phyloP scores from a whole-genome alignment of 306 rosid genomes.

The Carpinus fangiana region DNA sequence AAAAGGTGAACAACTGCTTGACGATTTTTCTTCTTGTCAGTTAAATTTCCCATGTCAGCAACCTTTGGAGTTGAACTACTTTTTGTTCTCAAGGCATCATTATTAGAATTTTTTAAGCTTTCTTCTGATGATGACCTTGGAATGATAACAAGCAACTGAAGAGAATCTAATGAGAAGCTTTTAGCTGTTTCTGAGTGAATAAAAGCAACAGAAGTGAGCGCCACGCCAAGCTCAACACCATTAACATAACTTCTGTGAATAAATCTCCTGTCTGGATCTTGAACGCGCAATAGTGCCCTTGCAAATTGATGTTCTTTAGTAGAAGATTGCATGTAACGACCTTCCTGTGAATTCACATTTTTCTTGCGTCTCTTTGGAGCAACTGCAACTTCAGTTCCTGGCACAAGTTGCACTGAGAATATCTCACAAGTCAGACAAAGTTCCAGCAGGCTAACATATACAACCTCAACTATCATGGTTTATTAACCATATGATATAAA shows the following conservation, averaged over 20 bases:
- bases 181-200: constrained; percentile 89
- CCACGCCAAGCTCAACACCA: constrained; percentile 63
- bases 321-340: constrained; percentile 35
- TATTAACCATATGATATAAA: neutral
- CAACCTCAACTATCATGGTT: neutral
- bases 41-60: constrained; percentile 40
- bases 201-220: constrained; percentile 78
- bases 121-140: constrained; percentile 58
- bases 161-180: constrained; percentile 52
- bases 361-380: constrained; percentile 83
- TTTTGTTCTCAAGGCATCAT: constrained; percentile 49
- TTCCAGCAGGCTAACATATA: constrained; percentile 2
- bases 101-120: constrained; percentile 39
- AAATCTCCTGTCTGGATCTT: constrained; percentile 60
- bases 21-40: constrained; percentile 46
- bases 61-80: constrained; percentile 47
- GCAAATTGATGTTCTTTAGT: constrained; percentile 35
- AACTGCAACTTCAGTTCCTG: constrained; percentile 84
- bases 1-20: constrained; percentile 64
- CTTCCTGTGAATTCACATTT: constrained; percentile 35
- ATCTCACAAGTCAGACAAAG: constrained; percentile 35
- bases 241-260: constrained; percentile 38
- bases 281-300: constrained; percentile 74
- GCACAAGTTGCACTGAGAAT: constrained; percentile 81
- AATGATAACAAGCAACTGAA: constrained; percentile 63